Percentiles rank a stretch among this genome's conserved stretches.
Conservation (phyloP, 805 yeast species). For the Ogataea nakhonphanomensis region DNA sequence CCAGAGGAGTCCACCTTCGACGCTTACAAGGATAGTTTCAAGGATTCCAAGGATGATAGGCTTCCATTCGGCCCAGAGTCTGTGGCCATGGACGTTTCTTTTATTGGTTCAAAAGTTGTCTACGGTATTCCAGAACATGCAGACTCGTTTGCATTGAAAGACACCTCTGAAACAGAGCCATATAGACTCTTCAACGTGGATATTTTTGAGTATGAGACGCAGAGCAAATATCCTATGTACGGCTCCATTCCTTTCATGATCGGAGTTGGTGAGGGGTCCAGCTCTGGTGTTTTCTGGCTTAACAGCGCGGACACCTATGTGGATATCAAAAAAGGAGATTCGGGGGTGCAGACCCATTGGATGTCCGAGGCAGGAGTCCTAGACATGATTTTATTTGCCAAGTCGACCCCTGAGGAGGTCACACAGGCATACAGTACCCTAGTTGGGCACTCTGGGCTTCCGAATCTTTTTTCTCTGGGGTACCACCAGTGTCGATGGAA, state of each 20-base stretch:
- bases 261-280: slow-evolving; percentile 52
- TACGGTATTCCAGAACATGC: slow-evolving; percentile 99
- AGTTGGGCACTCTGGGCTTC: slow-evolving; percentile 72
- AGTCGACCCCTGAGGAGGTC: slow-evolving; percentile 50
- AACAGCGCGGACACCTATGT: slow-evolving; percentile 91
- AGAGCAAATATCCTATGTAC: slow-evolving; percentile 86
- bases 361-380: slow-evolving; percentile 85
- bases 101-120: slow-evolving; percentile 57
- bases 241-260: slow-evolving; percentile 90
- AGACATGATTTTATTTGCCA: slow-evolving; percentile 70
- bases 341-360: slow-evolving; percentile 66
- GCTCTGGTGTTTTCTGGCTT: slow-evolving; percentile 86
- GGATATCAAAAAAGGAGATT: slow-evolving; percentile 50
- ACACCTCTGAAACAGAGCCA: slow-evolving; percentile 65
- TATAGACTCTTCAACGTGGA: slow-evolving; percentile 91
- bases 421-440: slow-evolving; percentile 59
- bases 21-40: slow-evolving; percentile 68
- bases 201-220: slow-evolving; percentile 86
- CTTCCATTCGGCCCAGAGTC: slow-evolving; percentile 88
- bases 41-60: slow-evolving; percentile 61
- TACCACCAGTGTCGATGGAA: slow-evolving; percentile 99
- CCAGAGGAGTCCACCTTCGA: slow-evolving; percentile 64
- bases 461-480: slow-evolving; percentile 76
- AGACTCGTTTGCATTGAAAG: slow-evolving; percentile 68
- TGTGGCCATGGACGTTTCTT: slow-evolving; percentile 71